A percentile compares a stretch with the other conserved stretches of the same genome.
Conservation (phyloP, 2,329 filamentous ascomycete species). For the Domatiomyces catenatus region DNA sequence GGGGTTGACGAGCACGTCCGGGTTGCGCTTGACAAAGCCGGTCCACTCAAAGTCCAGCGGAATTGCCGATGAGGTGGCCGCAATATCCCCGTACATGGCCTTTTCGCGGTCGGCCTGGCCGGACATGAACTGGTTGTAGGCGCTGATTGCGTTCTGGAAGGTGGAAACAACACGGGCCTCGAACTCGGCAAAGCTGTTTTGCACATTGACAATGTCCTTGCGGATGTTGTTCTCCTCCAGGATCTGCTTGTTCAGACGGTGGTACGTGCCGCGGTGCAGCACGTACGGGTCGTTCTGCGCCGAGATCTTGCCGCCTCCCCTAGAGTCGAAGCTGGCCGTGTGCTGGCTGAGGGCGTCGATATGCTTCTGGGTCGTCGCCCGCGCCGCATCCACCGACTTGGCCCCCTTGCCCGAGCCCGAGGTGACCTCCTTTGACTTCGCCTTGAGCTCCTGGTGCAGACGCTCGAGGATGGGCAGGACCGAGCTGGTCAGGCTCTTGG, state of each 20-base stretch:
- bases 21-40: constrained; percentile 59
- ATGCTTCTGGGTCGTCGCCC: constrained; percentile 77
- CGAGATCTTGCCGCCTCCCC: constrained; percentile 54
- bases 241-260: constrained; percentile 80
- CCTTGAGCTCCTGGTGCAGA: constrained; percentile 90
- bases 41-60: constrained; percentile 84
- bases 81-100: constrained; percentile 69
- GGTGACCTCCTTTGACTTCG: constrained; percentile 79
- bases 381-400: constrained; percentile 84
- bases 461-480: constrained; percentile 81
- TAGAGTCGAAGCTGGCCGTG: constrained; percentile 62
- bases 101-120: constrained; percentile 70
- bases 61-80: constrained; percentile 59
- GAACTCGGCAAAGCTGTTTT: constrained; percentile 75
- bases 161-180: constrained; percentile 73
- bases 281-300: constrained; percentile 77
- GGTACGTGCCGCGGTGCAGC: constrained; percentile 60
- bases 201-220: constrained; percentile 75
- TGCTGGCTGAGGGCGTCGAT: constrained; percentile 87
- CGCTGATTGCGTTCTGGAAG: constrained; percentile 64
- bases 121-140: constrained; percentile 67
- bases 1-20: constrained; percentile 61
- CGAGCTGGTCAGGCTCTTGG: constrained; percentile 72
- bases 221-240: constrained; percentile 89
- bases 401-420: constrained; percentile 67